A percentile compares a stretch with the other conserved stretches of the same genome.
Evolutionary conservation across 1,284 basidiomycete genomes (phyloP).

Genomic region (Malassezia psittaci): DNA sequence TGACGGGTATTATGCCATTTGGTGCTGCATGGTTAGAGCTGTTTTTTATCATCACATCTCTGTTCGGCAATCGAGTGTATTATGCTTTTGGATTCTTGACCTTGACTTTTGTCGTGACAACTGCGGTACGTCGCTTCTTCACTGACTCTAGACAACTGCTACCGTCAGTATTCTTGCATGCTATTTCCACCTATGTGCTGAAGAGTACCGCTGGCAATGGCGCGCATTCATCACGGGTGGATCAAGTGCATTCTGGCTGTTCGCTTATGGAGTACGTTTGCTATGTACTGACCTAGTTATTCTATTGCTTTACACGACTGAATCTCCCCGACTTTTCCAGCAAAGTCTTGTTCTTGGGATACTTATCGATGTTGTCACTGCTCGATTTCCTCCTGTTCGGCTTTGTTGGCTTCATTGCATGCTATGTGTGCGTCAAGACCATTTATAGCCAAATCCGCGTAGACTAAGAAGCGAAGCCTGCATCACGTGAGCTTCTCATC

Average conservation of each 20-base stretch:
- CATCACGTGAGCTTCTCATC: constrained; percentile 5
- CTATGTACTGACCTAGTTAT: constrained; percentile 50
- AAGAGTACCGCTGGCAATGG: constrained; percentile 98
- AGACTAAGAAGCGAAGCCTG: constrained; percentile 18
- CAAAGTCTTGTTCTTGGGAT: constrained; percentile 79
- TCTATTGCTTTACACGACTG: constrained; percentile 79
- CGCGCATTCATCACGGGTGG: constrained; percentile 87
- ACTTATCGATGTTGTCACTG: constrained; percentile 70
- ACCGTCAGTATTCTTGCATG: constrained; percentile 37
- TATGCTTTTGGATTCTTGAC: constrained; percentile 66
- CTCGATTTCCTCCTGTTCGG: constrained; percentile 78
- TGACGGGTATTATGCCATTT: constrained; percentile 85
- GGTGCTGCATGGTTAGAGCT: constrained; percentile 93
- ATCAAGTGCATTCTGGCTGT: constrained; percentile 82
- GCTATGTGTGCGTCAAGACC: constrained; percentile 26
- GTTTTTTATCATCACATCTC: constrained; percentile 81
- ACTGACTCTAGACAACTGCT: constrained; percentile 26
- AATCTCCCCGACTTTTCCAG: constrained; percentile 74
- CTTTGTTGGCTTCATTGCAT: constrained; percentile 30
- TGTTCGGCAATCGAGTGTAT: constrained; percentile 77
- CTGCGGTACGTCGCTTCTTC: constrained; percentile 66
- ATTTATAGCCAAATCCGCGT: constrained; percentile 40
- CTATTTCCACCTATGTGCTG: constrained; percentile 82
- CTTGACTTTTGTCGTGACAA: constrained; percentile 72
- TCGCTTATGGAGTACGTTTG: constrained; percentile 56